phyloP scores from a whole-genome alignment of 345 rosid genomes.

The Heritiera littoralis region DNA sequence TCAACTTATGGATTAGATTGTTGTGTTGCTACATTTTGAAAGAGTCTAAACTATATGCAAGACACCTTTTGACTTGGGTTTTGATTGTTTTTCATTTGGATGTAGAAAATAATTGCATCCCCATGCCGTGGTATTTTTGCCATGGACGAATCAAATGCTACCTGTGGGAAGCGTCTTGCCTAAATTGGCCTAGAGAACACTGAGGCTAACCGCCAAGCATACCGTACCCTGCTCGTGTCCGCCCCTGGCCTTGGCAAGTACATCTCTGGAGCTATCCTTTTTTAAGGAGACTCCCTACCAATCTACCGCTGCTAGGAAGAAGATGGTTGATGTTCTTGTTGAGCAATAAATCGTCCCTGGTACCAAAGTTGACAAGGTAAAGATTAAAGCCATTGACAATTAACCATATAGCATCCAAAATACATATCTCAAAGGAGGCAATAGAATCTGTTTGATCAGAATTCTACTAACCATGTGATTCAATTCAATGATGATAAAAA shows the following conservation, averaged over 20 bases:
- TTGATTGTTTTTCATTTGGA: not conserved
- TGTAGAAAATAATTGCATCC: constrained; percentile 85
- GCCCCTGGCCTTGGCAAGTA: constrained; percentile 84
- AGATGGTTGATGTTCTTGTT: constrained; percentile 85
- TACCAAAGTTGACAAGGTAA: constrained; percentile 95
- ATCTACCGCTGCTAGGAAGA: constrained; percentile 76
- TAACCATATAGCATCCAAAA: not conserved
- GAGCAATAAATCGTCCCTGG: constrained; percentile 95
- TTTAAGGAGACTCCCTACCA: constrained; percentile 97
- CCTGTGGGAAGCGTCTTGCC: constrained; percentile 92
- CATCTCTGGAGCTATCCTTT: constrained; percentile 90
- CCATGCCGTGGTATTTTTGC: constrained; percentile 98
- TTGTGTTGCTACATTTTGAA: not conserved
- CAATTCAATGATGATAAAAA: constrained; percentile 20
- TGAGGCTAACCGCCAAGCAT: constrained; percentile 95
- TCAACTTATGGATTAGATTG: not conserved
- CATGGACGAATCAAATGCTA: constrained; percentile 96
- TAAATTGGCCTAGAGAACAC: constrained; percentile 96
- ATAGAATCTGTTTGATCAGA: not conserved
- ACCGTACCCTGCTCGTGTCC: constrained; percentile 76
- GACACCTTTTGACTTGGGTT: not conserved
- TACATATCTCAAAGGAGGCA: not conserved
- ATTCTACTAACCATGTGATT: constrained; percentile 3
- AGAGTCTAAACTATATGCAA: not conserved
- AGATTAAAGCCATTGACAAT: constrained; percentile 20